Base-by-base conservation (phyloP, 1,284 basidiomycete species). In the Cystobasidium sp. region DNA sequence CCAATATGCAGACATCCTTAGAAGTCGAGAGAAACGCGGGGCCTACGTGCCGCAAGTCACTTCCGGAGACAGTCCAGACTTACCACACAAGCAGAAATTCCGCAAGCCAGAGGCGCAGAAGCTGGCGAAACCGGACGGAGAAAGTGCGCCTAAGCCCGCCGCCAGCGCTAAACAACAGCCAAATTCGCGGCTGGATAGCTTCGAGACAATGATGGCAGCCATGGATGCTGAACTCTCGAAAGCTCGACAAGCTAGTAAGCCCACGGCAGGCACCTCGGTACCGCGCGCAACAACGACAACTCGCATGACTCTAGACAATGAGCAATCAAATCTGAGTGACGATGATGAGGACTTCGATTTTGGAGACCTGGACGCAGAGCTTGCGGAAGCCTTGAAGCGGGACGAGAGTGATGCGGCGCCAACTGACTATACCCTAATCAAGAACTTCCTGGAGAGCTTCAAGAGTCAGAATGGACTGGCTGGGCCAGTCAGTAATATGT, bases 361-460 rank as follows among this genome's bases (percentile, higher is more conserved):
- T 72, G 83, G 86, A 4, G 89, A 88, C 1, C 94, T 97, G 92
- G 92, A 94, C 75, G 88, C 88, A 0, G 94, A 97, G 80, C 84
- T 97, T 8, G 88, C 86, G 44, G 86, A 85, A 6, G 85, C 89
- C 0, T 83, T 96, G 46, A 87, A 89, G 75, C 83, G 82, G n/a
- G 84, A 84, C 1, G 82, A 79, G 1, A 79, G 80, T 12, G 81
- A 80, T 86, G 86, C 16, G 76, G 83, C 80, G 12, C 86, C 87
- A 49, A 85, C 88, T 79, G 92, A 97, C 81, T 95, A 94, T 82
- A 89, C 89, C 78, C 84, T 97, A 79, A 95, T 98, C 85, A 94
- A 92, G 82, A 94, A 96, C 82, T 93, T 98, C 83, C 83, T 98
- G 80, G 92, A 96, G 84, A 96, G 93, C 81, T 96, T 92, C 85